Evolutionary conservation across 2,329 filamentous ascomycete genomes (phyloP), one percentile per base, ranked within the genome.

Genomic region (Stylonectria norvegica): DNA sequence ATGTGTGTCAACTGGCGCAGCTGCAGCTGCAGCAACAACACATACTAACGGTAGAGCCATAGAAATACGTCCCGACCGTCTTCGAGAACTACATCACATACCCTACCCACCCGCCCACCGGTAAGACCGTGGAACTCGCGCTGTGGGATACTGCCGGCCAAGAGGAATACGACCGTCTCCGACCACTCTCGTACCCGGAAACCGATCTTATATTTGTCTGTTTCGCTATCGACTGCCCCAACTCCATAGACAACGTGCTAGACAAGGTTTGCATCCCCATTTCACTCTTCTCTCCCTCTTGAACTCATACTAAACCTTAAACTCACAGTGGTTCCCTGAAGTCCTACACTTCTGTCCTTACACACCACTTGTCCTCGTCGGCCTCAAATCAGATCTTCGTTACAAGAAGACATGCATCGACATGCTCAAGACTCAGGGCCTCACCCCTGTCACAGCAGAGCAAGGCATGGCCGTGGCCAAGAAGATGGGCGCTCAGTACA

Each of bases 51-150:
- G 20, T 14, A 22, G 12, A 17, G 15, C 9, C 16, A 19, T 20
- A 98, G 93, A 97, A 96, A 97, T 98, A 98, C 60, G 93, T 98
- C 28, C 93, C 93, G 4, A 98, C 93, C 2, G 93, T 98, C 37
- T 98, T 98, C 66, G 93, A 98, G 64, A 98, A 98, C 74, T 98
- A 98, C 79, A 97, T 98, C 70, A 96, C 93, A 39, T 91, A 95
- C 66, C 94, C 91, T 42, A 86, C 83, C 45, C 93, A 98, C 69
- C 81, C 83, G 50, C 80, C 83, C 31, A 87, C 85, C 10, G 90
- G 91, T 61, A 97, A 96, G 76, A 90, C 85, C 42, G 89, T 98
- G 53, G 93, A 98, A 71, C 80, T 98, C 47, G 93, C 93, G 28
- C 78, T 98, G 37, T 98, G 93, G 93, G 93, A 98, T 69, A 98